Percentiles rank a stretch among this genome's conserved stretches.
Conservation (phyloP, 2,329 filamentous ascomycete species). For the Colletotrichum sp. region DNA sequence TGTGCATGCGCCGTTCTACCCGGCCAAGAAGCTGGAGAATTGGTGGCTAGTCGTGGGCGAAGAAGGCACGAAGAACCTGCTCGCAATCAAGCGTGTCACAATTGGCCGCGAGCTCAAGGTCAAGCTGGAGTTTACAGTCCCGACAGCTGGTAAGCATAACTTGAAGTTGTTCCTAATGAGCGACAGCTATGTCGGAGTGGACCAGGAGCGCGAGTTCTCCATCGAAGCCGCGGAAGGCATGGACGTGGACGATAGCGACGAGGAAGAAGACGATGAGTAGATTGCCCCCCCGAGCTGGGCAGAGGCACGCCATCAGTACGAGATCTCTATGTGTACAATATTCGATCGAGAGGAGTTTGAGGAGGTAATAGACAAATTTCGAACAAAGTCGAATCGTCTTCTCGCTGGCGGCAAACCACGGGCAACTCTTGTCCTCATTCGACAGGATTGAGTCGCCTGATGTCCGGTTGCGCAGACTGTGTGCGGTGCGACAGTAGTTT, state of each 20-base stretch:
- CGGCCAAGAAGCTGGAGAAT: constrained; percentile 89
- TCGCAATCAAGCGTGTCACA: constrained; percentile 94
- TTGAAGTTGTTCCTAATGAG: constrained; percentile 95
- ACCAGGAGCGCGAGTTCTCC: constrained; percentile 90
- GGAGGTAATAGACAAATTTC: constrained; percentile 12
- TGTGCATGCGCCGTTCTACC: constrained; percentile 96
- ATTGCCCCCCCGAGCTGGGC: background rate
- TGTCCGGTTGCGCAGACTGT: constrained; percentile 32
- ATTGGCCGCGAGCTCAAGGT: constrained; percentile 80
- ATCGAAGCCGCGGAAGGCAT: constrained; percentile 89
- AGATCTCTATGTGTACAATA: constrained; percentile 20
- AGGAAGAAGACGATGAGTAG: constrained; percentile 69
- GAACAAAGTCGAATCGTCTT: background rate
- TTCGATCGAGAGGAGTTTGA: constrained; percentile 6
- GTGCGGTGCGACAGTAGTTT: constrained; percentile 31
- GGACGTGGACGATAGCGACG: constrained; percentile 91
- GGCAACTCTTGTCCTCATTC: constrained; percentile 24
- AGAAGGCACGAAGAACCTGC: constrained; percentile 82
- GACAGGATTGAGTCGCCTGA: constrained; percentile 31
- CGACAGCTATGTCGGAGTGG: constrained; percentile 95
- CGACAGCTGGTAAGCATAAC: constrained; percentile 81
- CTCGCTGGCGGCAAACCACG: background rate
- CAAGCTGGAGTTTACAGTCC: constrained; percentile 87
- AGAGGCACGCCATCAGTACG: constrained; percentile 4
- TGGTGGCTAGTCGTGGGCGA: constrained; percentile 99